Evolutionary conservation across 2,329 filamentous ascomycete genomes (phyloP).

Genomic region (Cyanodermella asteris): DNA sequence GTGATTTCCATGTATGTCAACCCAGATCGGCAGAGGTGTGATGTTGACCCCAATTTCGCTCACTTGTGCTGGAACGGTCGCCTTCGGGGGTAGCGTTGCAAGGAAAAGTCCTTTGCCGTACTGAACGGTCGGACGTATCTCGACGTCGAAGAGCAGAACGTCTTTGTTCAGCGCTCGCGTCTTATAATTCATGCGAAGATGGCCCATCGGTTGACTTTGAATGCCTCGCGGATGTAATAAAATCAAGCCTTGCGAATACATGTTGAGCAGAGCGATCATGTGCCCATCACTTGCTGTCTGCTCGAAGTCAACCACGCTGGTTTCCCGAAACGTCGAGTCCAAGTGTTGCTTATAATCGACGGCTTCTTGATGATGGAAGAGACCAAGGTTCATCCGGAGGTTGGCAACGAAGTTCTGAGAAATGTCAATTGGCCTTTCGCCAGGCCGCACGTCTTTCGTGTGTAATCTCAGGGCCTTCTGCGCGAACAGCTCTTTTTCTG

Average conservation of each 20-base stretch:
- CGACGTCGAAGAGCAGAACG: constrained; percentile 20
- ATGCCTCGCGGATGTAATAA: constrained; percentile 14
- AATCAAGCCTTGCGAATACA: constrained; percentile 17
- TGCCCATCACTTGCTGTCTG: constrained; percentile 22
- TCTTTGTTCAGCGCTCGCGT: constrained; percentile 24
- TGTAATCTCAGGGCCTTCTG: constrained; percentile 18
- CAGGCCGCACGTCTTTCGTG: constrained; percentile 17
- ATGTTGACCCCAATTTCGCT: constrained; percentile 12
- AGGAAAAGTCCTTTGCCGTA: constrained; percentile 19
- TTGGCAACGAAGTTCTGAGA: constrained; percentile 19
- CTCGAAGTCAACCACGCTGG: constrained; percentile 13
- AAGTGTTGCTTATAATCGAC: constrained; percentile 20
- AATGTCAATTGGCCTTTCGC: constrained; percentile 22
- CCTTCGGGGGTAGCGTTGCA: constrained; percentile 1
- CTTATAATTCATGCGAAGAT: constrained; percentile 24
- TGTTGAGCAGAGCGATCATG: constrained; percentile 20
- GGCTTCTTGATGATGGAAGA: constrained; percentile 18
- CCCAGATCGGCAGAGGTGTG: constrained; percentile 27
- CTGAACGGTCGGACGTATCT: constrained; percentile 14
- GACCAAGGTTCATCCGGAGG: constrained; percentile 18
- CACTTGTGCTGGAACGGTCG: not conserved
- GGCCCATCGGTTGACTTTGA: constrained; percentile 20
- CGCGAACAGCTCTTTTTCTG: constrained; percentile 18
- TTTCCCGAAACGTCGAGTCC: constrained; percentile 16
- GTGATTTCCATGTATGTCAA: constrained; percentile 23